Conservation (phyloP, 495 filamentous ascomycete genomes). For the Letharia columbiana region DNA sequence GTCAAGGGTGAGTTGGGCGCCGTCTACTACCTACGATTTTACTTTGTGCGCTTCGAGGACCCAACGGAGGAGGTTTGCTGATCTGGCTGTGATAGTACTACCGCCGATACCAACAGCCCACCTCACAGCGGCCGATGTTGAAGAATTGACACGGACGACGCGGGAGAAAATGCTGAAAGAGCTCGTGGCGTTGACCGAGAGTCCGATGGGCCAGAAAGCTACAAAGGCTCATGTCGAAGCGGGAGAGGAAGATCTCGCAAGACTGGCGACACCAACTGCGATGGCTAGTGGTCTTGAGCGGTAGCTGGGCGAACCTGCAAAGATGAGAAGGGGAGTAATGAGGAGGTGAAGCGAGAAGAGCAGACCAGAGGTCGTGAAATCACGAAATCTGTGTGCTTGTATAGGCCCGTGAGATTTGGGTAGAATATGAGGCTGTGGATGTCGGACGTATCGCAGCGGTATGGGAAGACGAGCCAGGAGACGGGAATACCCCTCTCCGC, state of each 20-base stretch:
- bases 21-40: background rate
- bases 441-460: no score
- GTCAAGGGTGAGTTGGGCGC: slow-evolving; percentile 56
- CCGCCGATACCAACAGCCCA: slow-evolving; percentile 76
- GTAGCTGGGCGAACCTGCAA: background rate
- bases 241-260: slow-evolving; percentile 16
- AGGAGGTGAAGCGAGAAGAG: background rate
- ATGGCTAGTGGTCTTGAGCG: background rate
- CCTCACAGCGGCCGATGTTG: slow-evolving; percentile 72
- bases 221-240: background rate
- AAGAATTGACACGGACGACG: slow-evolving; percentile 60
- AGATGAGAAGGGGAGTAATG: background rate
- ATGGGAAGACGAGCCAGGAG: no score
- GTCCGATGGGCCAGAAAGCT: slow-evolving; percentile 23
- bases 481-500: background rate
- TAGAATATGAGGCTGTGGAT: no score
- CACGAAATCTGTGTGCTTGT: background rate
- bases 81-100: slow-evolving; percentile 47
- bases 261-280: background rate
- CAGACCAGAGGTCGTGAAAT: no score
- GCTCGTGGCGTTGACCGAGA: slow-evolving; percentile 51
- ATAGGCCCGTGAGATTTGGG: background rate
- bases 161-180: slow-evolving; percentile 74
- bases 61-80: background rate
- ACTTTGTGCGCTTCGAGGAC: background rate